A percentile compares a stretch with the other conserved stretches of the same genome.
These are phyloP conservation scores for Nemophila menziesii DNA, from an alignment of 257 asterid species.

Conservation along the genomic window DNA sequence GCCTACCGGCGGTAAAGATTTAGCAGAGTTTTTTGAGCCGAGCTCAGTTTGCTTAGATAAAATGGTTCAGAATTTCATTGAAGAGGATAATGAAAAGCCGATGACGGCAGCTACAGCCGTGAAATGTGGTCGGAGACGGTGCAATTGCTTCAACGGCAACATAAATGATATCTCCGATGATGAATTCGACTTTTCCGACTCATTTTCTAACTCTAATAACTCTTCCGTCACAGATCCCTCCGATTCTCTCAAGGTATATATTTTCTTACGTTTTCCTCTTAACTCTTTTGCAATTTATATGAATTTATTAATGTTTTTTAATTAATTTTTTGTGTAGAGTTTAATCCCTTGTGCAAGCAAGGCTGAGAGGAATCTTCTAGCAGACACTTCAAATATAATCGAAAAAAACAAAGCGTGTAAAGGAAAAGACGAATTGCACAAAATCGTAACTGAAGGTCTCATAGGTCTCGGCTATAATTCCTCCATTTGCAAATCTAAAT, in stretches of 20 bases:
- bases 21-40: constrained; percentile 43
- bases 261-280: not conserved
- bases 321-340: constrained; percentile 29
- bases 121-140: constrained; percentile 60
- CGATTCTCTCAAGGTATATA: constrained; percentile 68
- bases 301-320: constrained; percentile 3
- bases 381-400: constrained; percentile 60
- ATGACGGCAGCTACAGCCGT: constrained; percentile 21
- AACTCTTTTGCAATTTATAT: not conserved
- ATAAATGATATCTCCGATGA: constrained; percentile 84
- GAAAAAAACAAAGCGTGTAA: constrained; percentile 58
- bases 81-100: constrained; percentile 50
- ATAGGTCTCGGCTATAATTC: constrained; percentile 55
- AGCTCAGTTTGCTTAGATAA: constrained; percentile 69
- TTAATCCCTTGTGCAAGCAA: constrained; percentile 58
- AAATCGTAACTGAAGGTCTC: constrained; percentile 52
- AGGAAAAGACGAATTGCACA: constrained; percentile 56
- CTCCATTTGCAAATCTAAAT: constrained; percentile 70
- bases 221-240: constrained; percentile 54
- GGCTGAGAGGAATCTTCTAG: constrained; percentile 70
- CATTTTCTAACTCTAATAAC: constrained; percentile 17
- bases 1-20: constrained; percentile 25
- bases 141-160: constrained; percentile 86
- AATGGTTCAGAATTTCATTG: constrained; percentile 80
- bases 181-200: constrained; percentile 46